Conservation (phyloP, 2,329 filamentous ascomycete species). For the Cordyceps javanica region DNA sequence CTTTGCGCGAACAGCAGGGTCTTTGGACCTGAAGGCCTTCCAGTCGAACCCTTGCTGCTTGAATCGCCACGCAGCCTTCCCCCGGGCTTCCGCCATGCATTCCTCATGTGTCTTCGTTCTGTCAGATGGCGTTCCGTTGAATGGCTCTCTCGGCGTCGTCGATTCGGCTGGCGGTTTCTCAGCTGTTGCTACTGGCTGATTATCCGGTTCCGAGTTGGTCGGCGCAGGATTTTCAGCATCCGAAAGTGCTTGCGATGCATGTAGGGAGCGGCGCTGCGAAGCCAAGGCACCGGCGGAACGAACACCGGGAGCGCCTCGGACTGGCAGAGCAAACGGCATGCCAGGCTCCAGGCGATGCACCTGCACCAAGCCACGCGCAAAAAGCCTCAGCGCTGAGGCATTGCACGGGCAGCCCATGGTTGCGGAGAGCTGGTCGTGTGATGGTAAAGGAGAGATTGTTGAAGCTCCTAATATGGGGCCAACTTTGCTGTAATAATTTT, state of each 20-base stretch:
- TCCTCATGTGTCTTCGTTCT: neutral
- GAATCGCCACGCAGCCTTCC: constrained; percentile 2
- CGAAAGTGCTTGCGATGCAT: neutral
- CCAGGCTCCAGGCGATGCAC: constrained; percentile 27
- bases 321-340: neutral
- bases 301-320: neutral
- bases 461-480: constrained; percentile 1
- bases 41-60: constrained; percentile 9
- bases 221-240: neutral
- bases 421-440: constrained; percentile 7
- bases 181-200: neutral
- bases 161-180: neutral
- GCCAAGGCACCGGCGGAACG: neutral
- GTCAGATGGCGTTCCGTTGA: neutral
- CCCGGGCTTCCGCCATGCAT: neutral
- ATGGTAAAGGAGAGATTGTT: constrained; percentile 5
- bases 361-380: constrained; percentile 40
- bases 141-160: neutral
- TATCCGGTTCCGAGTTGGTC: neutral
- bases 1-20: neutral
- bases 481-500: constrained; percentile 1
- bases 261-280: neutral
- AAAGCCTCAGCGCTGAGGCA: constrained; percentile 38
- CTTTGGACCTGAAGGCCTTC: constrained; percentile 7
- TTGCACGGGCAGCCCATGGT: constrained; percentile 45